Conservation (phyloP, 306 rosid species). For the Neltuma alba region DNA sequence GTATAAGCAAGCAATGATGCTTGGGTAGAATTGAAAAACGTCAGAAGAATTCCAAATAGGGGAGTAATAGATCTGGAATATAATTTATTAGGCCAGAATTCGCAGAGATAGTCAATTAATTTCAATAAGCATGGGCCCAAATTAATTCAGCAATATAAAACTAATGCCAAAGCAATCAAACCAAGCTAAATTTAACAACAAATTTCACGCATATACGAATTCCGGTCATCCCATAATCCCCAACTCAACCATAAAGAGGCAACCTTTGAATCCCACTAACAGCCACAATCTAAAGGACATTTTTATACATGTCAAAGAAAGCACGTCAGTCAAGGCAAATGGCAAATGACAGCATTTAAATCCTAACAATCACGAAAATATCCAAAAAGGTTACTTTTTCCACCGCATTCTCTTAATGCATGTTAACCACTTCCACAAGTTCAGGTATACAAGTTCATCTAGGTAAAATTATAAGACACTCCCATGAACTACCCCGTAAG, state of each 20-base stretch:
- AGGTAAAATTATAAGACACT: conserved; percentile 18
- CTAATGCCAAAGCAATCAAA: conserved; percentile 20
- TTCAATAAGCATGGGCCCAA: neutral
- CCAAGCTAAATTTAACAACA: conserved; percentile 19
- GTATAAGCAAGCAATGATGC: neutral
- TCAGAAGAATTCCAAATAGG: neutral
- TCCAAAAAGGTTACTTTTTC: conserved; percentile 18
- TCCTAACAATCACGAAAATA: conserved; percentile 31
- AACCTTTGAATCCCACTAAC: neutral
- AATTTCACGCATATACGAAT: conserved; percentile 27
- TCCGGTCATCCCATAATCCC: conserved; percentile 17
- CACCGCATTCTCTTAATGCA: neutral
- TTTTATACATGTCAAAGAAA: neutral
- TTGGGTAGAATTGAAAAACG: conserved; percentile 15
- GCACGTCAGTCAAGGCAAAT: conserved; percentile 16
- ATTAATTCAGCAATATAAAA: neutral
- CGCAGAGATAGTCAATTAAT: neutral
- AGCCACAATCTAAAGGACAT: neutral
- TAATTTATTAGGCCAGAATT: neutral
- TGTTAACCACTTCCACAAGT: neutral
- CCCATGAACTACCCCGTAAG: conserved; percentile 2
- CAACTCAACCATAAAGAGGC: conserved; percentile 4
- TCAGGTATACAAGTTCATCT: neutral
- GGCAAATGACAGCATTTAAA: neutral
- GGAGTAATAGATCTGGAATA: neutral